phyloP scores from a whole-genome alignment of 331 rosid genomes.

The Prunus yedoensis region DNA sequence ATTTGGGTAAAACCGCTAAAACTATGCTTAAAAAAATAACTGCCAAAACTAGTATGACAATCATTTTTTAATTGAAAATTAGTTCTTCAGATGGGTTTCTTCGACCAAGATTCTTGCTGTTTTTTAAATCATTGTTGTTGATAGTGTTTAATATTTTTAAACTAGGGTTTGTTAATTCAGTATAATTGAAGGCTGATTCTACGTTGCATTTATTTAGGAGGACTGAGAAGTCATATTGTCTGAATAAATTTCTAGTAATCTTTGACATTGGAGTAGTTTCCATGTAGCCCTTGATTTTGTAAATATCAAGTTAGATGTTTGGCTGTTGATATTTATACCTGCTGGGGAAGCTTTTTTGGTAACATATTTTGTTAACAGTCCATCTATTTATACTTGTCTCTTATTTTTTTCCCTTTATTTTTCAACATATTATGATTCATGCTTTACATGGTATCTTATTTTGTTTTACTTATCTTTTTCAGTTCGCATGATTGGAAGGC shows the following conservation, averaged over 20 bases:
- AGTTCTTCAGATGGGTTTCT: background rate
- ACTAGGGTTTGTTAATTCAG: background rate
- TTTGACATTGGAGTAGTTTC: background rate
- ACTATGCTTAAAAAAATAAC: too few relatives aligned
- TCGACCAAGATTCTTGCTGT: background rate
- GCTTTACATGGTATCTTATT: background rate
- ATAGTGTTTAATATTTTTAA: background rate
- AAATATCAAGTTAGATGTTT: background rate
- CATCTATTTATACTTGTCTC: background rate
- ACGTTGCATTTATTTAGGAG: background rate
- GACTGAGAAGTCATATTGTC: background rate
- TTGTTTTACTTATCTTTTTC: constrained; percentile 11
- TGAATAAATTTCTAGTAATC: background rate
- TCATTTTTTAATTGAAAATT: background rate
- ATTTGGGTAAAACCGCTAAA: background rate
- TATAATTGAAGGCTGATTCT: background rate
- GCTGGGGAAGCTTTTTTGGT: background rate
- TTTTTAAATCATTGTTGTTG: background rate
- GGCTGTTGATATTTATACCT: background rate
- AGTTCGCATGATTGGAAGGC: constrained; percentile 99
- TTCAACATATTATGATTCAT: background rate
- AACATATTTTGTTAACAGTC: background rate
- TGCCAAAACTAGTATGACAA: background rate
- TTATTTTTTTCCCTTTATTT: background rate
- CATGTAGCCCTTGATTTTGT: background rate